Conservation (phyloP, 371 early-diverging fungal species). For the Rhizopus arrhizus region DNA sequence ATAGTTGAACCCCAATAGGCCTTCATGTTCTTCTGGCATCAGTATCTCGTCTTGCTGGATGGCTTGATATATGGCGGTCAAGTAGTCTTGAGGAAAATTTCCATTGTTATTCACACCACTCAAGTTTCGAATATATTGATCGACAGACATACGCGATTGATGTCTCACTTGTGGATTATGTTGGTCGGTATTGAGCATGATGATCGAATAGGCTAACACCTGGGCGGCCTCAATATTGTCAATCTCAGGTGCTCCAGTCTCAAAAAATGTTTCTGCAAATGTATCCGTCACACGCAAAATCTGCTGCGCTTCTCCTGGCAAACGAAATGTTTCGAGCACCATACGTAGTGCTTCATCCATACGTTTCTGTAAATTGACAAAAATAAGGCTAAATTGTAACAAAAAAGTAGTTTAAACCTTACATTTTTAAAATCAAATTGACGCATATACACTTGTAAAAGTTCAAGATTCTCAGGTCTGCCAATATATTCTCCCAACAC, state of each 20-base stretch:
- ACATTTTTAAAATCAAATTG: conserved; percentile 82
- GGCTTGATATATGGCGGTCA: conserved; percentile 74
- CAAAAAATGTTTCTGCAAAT: conserved; percentile 81
- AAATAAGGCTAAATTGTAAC: no score
- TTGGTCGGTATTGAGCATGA: conserved; percentile 94
- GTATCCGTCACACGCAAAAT: conserved; percentile 90
- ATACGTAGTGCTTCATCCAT: conserved; percentile 87
- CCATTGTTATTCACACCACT: conserved; percentile 76
- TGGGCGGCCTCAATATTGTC: conserved; percentile 76
- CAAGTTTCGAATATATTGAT: conserved; percentile 82
- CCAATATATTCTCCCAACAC: conserved; percentile 88
- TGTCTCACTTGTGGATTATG: conserved; percentile 84
- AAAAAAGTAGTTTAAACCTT: conserved; percentile 18
- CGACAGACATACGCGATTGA: conserved; percentile 79
- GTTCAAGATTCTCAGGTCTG: conserved; percentile 76
- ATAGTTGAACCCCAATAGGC: conserved; percentile 91
- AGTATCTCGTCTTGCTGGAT: conserved; percentile 82
- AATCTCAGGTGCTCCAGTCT: conserved; percentile 64
- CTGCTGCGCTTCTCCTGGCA: conserved; percentile 94
- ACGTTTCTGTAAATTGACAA: conserved; percentile 52
- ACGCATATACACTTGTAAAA: conserved; percentile 78
- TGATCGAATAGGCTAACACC: conserved; percentile 84
- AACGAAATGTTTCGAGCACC: conserved; percentile 83
- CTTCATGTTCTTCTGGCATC: conserved; percentile 91
- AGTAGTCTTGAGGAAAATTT: conserved; percentile 73